Evolutionary conservation across 192 early-diverging fungal species (phyloP).

Genomic region (Podila minutissima): DNA sequence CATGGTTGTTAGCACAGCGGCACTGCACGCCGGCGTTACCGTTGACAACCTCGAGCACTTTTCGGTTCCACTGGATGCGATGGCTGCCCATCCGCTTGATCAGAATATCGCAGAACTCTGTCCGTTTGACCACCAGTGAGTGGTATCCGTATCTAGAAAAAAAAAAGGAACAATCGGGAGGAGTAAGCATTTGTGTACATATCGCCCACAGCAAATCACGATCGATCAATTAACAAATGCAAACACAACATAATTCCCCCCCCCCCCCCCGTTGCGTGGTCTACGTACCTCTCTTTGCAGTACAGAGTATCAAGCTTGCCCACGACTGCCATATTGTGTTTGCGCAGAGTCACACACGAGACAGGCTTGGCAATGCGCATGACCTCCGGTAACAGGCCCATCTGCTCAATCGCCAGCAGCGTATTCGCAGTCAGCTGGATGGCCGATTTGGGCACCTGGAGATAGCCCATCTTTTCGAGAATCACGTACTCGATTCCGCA

Average conservation of each 20-base stretch:
- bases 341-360: slow-evolving; percentile 4
- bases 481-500: slow-evolving; percentile 15
- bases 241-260: no score
- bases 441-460: slow-evolving; percentile 4
- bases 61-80: slow-evolving; percentile 4
- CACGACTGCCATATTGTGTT: slow-evolving; percentile 14
- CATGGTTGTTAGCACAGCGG: slow-evolving; percentile 8
- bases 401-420: slow-evolving; percentile 10
- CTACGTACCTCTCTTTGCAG: slow-evolving; percentile 12
- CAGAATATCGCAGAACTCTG: slow-evolving; percentile 10
- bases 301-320: slow-evolving; percentile 6
- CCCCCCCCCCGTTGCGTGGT: no score
- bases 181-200: neutral
- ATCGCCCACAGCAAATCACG: no score
- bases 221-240: no score
- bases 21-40: slow-evolving; percentile 7
- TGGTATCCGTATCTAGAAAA: slow-evolving; percentile 8
- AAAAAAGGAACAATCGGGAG: neutral
- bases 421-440: slow-evolving; percentile 17
- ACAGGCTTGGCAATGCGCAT: slow-evolving; percentile 17
- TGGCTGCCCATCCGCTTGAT: neutral
- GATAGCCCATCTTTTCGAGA: slow-evolving; percentile 1
- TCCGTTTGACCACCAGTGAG: slow-evolving; percentile 5
- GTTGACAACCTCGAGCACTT: slow-evolving; percentile 12
- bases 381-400: slow-evolving; percentile 10